Conservation (phyloP, 2,329 filamentous ascomycete species). For the Cercospora sojina region DNA sequence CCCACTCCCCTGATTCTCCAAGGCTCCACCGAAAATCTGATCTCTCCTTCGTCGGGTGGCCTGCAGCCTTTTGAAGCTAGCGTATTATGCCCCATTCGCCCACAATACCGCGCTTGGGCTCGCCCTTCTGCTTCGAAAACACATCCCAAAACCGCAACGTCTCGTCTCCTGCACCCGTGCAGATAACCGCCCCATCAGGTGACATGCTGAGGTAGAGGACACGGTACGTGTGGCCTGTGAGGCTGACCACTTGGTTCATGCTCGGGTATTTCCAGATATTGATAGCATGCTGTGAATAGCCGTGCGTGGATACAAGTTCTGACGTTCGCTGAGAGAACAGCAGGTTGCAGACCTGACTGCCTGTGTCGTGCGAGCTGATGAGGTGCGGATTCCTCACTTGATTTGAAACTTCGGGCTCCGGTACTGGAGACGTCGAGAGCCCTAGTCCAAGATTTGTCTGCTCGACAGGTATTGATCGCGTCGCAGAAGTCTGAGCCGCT, state of each 20-base stretch:
- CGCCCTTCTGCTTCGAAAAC: constrained; percentile 75
- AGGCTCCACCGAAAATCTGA: neutral
- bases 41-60: neutral
- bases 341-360: constrained; percentile 97
- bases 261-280: constrained; percentile 99
- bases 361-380: constrained; percentile 85
- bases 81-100: constrained; percentile 73
- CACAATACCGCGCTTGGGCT: constrained; percentile 59
- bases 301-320: constrained; percentile 94
- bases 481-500: constrained; percentile 41
- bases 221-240: constrained; percentile 95
- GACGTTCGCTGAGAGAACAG: constrained; percentile 98
- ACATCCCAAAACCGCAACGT: constrained; percentile 96
- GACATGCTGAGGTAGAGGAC: constrained; percentile 97
- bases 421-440: constrained; percentile 29
- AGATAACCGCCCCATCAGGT: constrained; percentile 87
- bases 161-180: constrained; percentile 94
- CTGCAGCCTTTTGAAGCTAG: constrained; percentile 1
- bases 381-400: constrained; percentile 49
- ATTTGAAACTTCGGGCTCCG: constrained; percentile 36
- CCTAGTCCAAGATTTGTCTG: constrained; percentile 31
- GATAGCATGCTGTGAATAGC: constrained; percentile 97
- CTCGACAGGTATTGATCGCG: constrained; percentile 29
- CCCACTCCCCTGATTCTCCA: neutral
- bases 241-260: constrained; percentile 93